Evolutionary conservation across 208 protist species (phyloP), one percentile per base, ranked within the genome.

Genomic region (Crithidia expoeki): DNA sequence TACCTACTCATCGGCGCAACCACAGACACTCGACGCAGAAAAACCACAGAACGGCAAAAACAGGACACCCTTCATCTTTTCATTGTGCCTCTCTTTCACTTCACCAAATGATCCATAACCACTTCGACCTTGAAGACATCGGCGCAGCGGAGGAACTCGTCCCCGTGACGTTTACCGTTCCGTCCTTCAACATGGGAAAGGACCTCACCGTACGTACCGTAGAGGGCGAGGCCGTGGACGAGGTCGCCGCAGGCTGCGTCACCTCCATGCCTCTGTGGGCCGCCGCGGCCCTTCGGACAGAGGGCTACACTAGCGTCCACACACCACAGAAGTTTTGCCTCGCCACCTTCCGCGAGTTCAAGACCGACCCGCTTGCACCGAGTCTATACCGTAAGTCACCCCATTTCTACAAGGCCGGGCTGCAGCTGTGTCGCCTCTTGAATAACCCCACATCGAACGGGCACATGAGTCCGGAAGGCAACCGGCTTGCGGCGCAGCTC

Each of bases 271-370:
- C 88, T 32, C 46, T 94, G 23, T 94, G 88, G 86, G 85, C 85
- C 16, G 85, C 84, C 3, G 58, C 57, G 4, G 72, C 80, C 16
- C 81, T 94, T 9, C 88, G 85, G 56, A 60, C 65, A 7, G 73
- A 60, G 17, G 88, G 83, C 50, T 84, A 82, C 70, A 44, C 90
- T 28, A 53, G 74, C n/a, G 79, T 85, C 3, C 83, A 85, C 51
- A 47, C 78, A 9, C 85, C 85, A 4, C 56, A 72, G 36, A 80
- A 75, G 28, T 94, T 87, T 73, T 78, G 74, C n/a, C 80, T 85
- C 27, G 46, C 71, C 52, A 83, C 83, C 14, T 94, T 94, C 68
- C 80, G 84, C 36, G 85, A 94, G 72, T 94, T 94, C 56, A 91
- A 91, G 57, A 94, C 81, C 46, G 85, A 94, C 50, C 73, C 88